phyloP scores from a whole-genome alignment of 1,139 yeast species.

The Debaryomyces robertsiae region DNA sequence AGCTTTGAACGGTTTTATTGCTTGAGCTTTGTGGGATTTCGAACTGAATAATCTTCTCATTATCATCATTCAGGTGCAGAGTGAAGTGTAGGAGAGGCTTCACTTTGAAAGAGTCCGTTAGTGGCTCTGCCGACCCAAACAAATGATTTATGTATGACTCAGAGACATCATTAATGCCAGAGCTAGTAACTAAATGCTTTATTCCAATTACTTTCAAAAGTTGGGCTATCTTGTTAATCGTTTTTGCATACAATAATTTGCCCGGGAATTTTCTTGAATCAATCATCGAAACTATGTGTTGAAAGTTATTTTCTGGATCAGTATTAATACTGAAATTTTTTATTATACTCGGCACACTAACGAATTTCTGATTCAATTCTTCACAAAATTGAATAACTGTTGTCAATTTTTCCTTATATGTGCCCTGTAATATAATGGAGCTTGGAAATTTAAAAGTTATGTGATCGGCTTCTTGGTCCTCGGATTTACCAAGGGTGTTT shows the following conservation, averaged over 20 bases:
- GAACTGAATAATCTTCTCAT: constrained; percentile 12
- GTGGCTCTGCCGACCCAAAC: constrained; percentile 15
- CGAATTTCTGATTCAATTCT: constrained; percentile 13
- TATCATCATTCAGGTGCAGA: not conserved
- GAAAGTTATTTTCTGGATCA: constrained; percentile 16
- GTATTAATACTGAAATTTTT: constrained; percentile 10
- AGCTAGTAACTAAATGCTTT: constrained; percentile 22
- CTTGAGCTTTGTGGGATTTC: not conserved
- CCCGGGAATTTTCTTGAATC: constrained; percentile 23
- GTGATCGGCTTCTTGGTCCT: constrained; percentile 4
- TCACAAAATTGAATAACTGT: constrained; percentile 28
- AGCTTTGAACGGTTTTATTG: not conserved
- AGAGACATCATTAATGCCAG: constrained; percentile 20
- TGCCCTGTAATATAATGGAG: constrained; percentile 31
- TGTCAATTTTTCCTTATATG: constrained; percentile 36
- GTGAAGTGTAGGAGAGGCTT: constrained; percentile 11
- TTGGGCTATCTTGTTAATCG: constrained; percentile 21
- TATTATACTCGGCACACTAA: constrained; percentile 14
- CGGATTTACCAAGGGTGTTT: constrained; percentile 10
- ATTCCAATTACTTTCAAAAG: constrained; percentile 23
- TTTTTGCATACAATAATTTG: constrained; percentile 19
- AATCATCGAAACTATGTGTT: constrained; percentile 16
- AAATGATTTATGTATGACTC: constrained; percentile 14
- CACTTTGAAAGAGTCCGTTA: constrained; percentile 15
- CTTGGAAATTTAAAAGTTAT: constrained; percentile 26